Conservation (phyloP, 2,329 filamentous ascomycete genomes). For the Pyrenophora graminea region DNA sequence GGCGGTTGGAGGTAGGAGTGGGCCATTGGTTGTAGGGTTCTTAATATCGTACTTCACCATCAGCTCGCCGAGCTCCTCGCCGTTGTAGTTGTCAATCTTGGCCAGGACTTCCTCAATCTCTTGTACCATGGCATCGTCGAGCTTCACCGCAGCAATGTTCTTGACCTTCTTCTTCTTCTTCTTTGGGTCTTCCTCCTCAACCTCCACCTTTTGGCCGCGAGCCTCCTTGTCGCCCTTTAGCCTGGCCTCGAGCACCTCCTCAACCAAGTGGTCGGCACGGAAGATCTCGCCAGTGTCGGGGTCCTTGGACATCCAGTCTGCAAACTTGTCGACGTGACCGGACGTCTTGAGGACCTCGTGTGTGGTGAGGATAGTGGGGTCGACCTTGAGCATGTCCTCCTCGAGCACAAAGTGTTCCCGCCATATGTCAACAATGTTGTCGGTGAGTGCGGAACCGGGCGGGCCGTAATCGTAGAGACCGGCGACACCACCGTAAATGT, state of each 20-base stretch:
- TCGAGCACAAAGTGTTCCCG: conserved; percentile 90
- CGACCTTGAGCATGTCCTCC: conserved; percentile 94
- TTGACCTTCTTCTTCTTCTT: conserved; percentile 88
- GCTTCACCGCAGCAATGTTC: conserved; percentile 67
- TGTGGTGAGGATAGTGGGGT: conserved; percentile 92
- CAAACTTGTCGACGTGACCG: conserved; percentile 97
- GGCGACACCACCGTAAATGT: conserved; percentile 87
- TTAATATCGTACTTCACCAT: conserved; percentile 88
- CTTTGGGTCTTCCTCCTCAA: conserved; percentile 77
- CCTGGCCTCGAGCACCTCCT: conserved; percentile 85
- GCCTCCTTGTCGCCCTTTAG: conserved; percentile 92
- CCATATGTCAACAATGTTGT: conserved; percentile 87
- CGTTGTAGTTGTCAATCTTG: conserved; percentile 93
- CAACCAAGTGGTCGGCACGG: conserved; percentile 92
- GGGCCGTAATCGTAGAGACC: conserved; percentile 95
- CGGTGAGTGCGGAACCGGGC: conserved; percentile 81
- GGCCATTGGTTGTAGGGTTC: conserved; percentile 79
- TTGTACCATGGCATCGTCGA: conserved; percentile 81
- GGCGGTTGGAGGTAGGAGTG: conserved; percentile 78
- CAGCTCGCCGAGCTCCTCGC: conserved; percentile 80
- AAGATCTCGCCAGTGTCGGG: conserved; percentile 97
- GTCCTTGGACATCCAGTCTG: conserved; percentile 99
- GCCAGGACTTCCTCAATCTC: conserved; percentile 93
- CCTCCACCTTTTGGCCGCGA: conserved; percentile 75
- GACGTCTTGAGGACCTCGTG: conserved; percentile 89